A percentile compares a stretch with the other conserved stretches of the same genome.
Evolutionary conservation across 2,329 filamentous ascomycete genomes (phyloP).

Genomic region (Pyrenophora graminea): DNA sequence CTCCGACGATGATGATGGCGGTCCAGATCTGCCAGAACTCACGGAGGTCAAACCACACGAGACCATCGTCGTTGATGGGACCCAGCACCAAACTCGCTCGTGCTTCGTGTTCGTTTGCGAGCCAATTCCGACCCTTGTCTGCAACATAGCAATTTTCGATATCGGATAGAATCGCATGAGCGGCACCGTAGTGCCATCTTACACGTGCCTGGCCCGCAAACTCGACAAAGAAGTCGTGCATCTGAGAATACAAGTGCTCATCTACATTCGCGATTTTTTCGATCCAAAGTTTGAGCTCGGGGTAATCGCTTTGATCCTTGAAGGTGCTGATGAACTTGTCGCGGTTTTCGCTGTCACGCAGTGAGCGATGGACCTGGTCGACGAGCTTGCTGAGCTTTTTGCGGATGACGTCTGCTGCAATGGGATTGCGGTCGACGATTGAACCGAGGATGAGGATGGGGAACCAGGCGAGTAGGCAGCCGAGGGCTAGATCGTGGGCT

Average conservation of each 20-base stretch:
- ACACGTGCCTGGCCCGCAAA: constrained; percentile 46
- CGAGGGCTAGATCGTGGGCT: constrained; percentile 52
- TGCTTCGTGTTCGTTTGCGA: constrained; percentile 40
- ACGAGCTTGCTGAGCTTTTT: constrained; percentile 48
- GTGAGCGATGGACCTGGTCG: constrained; percentile 42
- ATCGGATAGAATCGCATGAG: constrained; percentile 50
- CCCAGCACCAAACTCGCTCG: constrained; percentile 45
- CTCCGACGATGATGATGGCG: constrained; percentile 45
- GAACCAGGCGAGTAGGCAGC: constrained; percentile 52
- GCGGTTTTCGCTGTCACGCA: constrained; percentile 35
- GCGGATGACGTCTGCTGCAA: constrained; percentile 48
- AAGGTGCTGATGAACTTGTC: constrained; percentile 38
- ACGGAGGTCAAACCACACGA: constrained; percentile 51
- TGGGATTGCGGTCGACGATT: constrained; percentile 54
- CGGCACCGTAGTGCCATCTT: constrained; percentile 49
- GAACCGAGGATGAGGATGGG: constrained; percentile 51
- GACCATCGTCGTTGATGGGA: constrained; percentile 37
- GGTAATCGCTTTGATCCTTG: constrained; percentile 23
- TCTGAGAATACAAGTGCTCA: constrained; percentile 8
- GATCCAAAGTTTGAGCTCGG: constrained; percentile 30
- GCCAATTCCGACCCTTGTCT: constrained; percentile 47
- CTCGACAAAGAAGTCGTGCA: constrained; percentile 45
- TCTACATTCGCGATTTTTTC: constrained; percentile 27
- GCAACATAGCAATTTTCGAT: constrained; percentile 50
- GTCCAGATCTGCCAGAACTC: constrained; percentile 51